Evolutionary conservation across 73 alveolate species (phyloP).

Genomic region (Paramecium pentaurelia): DNA sequence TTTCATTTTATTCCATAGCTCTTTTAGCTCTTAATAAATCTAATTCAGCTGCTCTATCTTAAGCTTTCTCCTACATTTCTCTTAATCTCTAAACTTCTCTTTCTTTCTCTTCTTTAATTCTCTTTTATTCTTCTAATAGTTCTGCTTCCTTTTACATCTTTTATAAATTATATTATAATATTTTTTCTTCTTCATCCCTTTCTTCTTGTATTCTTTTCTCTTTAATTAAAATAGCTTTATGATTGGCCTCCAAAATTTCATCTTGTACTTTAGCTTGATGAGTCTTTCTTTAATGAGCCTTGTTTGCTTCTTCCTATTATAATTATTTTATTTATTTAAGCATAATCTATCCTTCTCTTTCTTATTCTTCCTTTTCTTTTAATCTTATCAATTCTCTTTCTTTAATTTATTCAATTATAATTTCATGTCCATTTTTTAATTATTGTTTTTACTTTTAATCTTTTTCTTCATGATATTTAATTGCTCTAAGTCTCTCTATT

Average conservation of each 20-base stretch:
- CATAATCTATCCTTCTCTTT: constrained; percentile 76
- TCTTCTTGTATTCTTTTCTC: constrained; percentile 73
- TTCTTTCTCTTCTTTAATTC: constrained; percentile 86
- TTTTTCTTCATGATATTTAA: constrained; percentile 71
- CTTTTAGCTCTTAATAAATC: constrained; percentile 90
- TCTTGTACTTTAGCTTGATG: constrained; percentile 59
- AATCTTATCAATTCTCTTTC: constrained; percentile 78
- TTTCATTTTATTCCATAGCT: constrained; percentile 86
- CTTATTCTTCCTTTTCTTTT: constrained; percentile 76
- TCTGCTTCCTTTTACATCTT: constrained; percentile 86
- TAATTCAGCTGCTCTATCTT: constrained; percentile 85
- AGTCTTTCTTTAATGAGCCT: constrained; percentile 63
- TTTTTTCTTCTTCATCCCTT: constrained; percentile 75
- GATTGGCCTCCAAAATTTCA: constrained; percentile 78
- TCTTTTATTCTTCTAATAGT: constrained; percentile 68
- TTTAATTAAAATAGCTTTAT: constrained; percentile 71
- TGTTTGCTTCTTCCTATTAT: constrained; percentile 73
- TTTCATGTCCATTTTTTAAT: constrained; percentile 68
- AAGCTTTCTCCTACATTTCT: constrained; percentile 85
- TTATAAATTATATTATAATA: constrained; percentile 72
- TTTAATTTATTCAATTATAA: constrained; percentile 76
- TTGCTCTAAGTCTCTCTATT: constrained; percentile 78
- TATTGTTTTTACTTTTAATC: constrained; percentile 61
- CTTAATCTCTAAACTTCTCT: constrained; percentile 86
- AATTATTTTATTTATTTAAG: constrained; percentile 68